A percentile compares a stretch with the other conserved stretches of the same genome.
These are phyloP conservation scores for Chamaecyparis obtusa DNA, from an alignment of 75 land plant species.

Conservation along the genomic window DNA sequence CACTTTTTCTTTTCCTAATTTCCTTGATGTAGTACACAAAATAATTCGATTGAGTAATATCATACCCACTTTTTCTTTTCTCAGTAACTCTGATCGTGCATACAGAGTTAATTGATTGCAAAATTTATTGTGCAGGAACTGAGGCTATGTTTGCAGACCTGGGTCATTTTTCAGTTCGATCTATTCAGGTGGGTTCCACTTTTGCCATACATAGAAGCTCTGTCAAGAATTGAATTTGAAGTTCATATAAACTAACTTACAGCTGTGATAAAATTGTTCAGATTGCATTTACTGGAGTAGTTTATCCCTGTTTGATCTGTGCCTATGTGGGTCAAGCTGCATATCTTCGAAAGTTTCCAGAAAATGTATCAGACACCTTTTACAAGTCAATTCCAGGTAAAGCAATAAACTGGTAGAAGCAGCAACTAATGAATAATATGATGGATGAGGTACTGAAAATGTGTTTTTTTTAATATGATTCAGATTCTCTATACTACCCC, in stretches of 20 bases:
- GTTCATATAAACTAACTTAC: not conserved
- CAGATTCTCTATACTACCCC: slow-evolving; percentile 64
- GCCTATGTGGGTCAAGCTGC: slow-evolving; percentile 89
- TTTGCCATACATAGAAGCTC: no score
- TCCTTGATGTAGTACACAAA: no score
- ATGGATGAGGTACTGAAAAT: no score
- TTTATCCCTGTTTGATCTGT: slow-evolving; percentile 45
- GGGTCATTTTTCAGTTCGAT: slow-evolving; percentile 64
- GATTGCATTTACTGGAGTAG: slow-evolving; percentile 57
- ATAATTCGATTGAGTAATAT: no score
- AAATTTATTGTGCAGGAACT: slow-evolving; percentile 37
- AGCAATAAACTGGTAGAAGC: not conserved
- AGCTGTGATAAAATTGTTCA: slow-evolving; percentile 11
- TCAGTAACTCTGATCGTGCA: not conserved
- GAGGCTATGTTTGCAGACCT: slow-evolving; percentile 90
- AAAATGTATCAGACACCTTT: slow-evolving; percentile 44
- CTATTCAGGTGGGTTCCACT: slow-evolving; percentile 43
- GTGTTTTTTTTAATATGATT: not conserved
- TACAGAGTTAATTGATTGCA: no score
- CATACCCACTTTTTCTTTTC: not conserved
- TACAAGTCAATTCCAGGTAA: slow-evolving; percentile 71
- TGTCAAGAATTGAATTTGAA: not conserved
- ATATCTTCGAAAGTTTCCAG: slow-evolving; percentile 50
- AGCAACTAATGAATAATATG: no score
- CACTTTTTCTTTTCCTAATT: no score